Evolutionary conservation across 2,329 filamentous ascomycete genomes (phyloP), one percentile per base, ranked within the genome.

Genomic region (Tolypocladium tropicale): DNA sequence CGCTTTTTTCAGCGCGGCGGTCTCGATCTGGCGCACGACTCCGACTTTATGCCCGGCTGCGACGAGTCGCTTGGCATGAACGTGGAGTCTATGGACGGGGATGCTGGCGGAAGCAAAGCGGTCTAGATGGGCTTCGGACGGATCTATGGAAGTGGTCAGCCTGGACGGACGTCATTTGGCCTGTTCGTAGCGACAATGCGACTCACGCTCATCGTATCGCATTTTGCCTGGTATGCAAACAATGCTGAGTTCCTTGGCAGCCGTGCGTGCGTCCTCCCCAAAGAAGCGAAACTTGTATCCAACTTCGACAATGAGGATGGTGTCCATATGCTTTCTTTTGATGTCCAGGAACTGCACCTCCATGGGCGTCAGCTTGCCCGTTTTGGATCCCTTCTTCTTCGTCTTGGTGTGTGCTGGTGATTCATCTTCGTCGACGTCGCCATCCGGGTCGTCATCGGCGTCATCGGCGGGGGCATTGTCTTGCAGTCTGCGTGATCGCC

Each of bases 251-350:
- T 93, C 90, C 70, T 93, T 95, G 14, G 92, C 89, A 5, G 93
- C 94, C 55, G 84, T 82, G 54, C 91, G 83, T 10, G 94, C 94
- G 74, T 99, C 94, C 65, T 97, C 93, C 12, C 94, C 94, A 67
- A 96, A 96, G 75, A 99, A 96, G 36, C 89, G 86, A 73, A 95
- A 99, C 69, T 99, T 99, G 75, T 99, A 99, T 53, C 94, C 94
- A 10, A 97, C 94, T 69, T 99, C 93, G 54, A 97, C 85, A 14
- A 97, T 88, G 55, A 99, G 78, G 23, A 99, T 65, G 0, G 93
- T 94, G 67, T 97, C 94, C 75, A 90, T 80, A 68, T 97, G 86
- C 63, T 93, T 89, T 58, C 85, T 81, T 74, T 99, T 99, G 70
- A 99, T 95, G 21, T 95, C 92, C 6, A 99, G 79, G 57, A 96